A percentile compares a stretch with the other conserved stretches of the same genome.
phyloP scores from a whole-genome alignment of 164 flowering plant species.

The Stephania japonica region DNA sequence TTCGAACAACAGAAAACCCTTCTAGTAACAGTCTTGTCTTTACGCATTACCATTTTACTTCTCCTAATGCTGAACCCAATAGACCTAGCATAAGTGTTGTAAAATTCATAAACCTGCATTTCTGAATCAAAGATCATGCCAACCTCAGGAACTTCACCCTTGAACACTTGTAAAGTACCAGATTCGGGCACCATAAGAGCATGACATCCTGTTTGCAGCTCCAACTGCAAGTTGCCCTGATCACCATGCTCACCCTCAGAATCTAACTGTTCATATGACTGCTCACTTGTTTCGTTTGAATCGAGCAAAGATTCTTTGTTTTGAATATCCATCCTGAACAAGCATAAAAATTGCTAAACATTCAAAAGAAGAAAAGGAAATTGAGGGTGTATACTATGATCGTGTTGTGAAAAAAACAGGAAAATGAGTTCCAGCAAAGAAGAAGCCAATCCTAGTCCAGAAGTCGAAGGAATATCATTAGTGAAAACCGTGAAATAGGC shows the following conservation, averaged over 20 bases:
- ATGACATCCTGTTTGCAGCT: constrained; percentile 5
- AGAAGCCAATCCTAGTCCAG: neutral
- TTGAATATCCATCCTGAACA: constrained; percentile 5
- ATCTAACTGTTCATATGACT: constrained; percentile 15
- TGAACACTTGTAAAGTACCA: constrained; percentile 4
- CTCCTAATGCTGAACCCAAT: constrained; percentile 19
- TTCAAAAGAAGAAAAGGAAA: neutral
- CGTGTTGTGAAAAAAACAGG: neutral
- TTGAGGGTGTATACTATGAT: neutral
- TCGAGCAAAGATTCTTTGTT: constrained; percentile 8
- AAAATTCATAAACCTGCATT: constrained; percentile 16
- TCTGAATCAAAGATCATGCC: constrained; percentile 19
- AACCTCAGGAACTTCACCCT: constrained; percentile 12
- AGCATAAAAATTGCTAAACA: neutral
- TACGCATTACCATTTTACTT: constrained; percentile 21
- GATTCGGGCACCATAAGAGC: constrained; percentile 1
- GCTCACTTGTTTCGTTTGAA: constrained; percentile 14
- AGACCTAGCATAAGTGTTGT: constrained; percentile 16
- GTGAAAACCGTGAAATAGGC: neutral
- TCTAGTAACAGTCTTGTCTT: constrained; percentile 18
- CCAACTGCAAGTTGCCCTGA: constrained; percentile 6
- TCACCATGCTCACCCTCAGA: constrained; percentile 16
- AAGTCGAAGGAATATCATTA: neutral
- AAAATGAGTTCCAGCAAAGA: neutral
- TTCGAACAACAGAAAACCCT: constrained; percentile 20